phyloP scores from a whole-genome alignment of 805 yeast genomes.

The Jamesozyma piceae region DNA sequence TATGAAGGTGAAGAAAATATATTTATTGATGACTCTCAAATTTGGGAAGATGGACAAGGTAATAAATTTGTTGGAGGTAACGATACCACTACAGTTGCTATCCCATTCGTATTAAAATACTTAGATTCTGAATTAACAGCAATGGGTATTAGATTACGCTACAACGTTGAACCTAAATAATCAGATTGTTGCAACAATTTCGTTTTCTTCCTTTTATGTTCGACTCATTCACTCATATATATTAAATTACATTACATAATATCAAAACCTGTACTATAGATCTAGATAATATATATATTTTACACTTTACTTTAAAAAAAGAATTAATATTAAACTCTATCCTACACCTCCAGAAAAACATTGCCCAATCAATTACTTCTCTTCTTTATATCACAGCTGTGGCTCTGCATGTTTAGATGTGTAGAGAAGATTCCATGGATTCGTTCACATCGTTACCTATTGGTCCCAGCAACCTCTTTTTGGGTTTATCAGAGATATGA shows the following conservation, averaged over 20 bases:
- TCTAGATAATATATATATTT: neutral
- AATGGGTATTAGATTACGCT: slow-evolving; percentile 92
- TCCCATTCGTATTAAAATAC: slow-evolving; percentile 92
- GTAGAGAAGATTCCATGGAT: too few relatives aligned
- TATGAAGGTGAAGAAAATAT: slow-evolving; percentile 29
- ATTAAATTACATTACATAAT: neutral
- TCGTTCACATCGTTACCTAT: too few relatives aligned
- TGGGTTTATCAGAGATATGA: too few relatives aligned
- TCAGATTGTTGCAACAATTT: too few relatives aligned
- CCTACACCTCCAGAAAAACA: too few relatives aligned
- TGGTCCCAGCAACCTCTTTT: too few relatives aligned
- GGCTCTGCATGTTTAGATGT: too few relatives aligned
- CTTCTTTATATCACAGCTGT: too few relatives aligned
- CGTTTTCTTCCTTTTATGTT: neutral
- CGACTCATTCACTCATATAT: neutral
- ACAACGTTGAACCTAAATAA: slow-evolving; percentile 64
- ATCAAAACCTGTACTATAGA: slow-evolving; percentile 1
- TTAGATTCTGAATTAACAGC: slow-evolving; percentile 92
- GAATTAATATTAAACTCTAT: too few relatives aligned
- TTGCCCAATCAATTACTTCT: too few relatives aligned
- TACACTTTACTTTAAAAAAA: neutral
- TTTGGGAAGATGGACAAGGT: slow-evolving; percentile 98
- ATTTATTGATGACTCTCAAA: slow-evolving; percentile 56
- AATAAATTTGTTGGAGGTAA: slow-evolving; percentile 85
- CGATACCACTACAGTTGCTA: slow-evolving; percentile 89